Evolutionary conservation across 1,139 yeast species (phyloP).

Genomic region (Yamadazyma triangularis): DNA sequence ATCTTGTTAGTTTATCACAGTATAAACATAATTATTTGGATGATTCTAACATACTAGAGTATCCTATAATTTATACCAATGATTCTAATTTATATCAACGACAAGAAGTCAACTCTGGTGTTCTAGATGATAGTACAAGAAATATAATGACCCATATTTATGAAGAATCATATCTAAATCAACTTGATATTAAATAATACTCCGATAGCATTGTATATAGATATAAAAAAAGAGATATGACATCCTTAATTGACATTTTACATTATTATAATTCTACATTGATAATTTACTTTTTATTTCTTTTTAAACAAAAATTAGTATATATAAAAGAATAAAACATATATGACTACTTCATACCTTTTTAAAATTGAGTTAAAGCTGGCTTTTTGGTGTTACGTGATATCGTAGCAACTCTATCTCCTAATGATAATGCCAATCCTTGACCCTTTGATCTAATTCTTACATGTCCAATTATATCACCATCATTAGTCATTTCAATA

Average conservation of each 20-base stretch:
- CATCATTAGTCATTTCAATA: slow-evolving; percentile 74
- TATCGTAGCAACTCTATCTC: slow-evolving; percentile 85
- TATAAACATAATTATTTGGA: slow-evolving; percentile 10
- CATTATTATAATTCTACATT: no score
- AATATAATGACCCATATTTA: no score
- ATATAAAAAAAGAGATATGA: no score
- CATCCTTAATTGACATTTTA: no score
- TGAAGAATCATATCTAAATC: no score
- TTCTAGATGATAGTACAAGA: no score
- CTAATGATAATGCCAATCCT: slow-evolving; percentile 91
- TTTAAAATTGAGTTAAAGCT: slow-evolving; percentile 18
- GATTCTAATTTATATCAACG: slow-evolving; percentile 23
- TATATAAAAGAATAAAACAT: not conserved
- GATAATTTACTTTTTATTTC: not conserved
- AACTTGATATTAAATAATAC: no score
- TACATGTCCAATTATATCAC: slow-evolving; percentile 88
- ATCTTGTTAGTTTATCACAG: slow-evolving; percentile 8
- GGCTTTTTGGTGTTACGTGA: slow-evolving; percentile 49
- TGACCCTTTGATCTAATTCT: slow-evolving; percentile 98
- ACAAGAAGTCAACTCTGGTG: slow-evolving; percentile 16
- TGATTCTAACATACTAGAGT: slow-evolving; percentile 13
- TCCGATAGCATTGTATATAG: no score
- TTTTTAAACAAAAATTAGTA: no score
- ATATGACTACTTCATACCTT: not conserved
- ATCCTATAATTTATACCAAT: slow-evolving; percentile 20